Evolutionary conservation across 23 red algal species (phyloP).

Genomic region (Porphyridium purpureum): DNA sequence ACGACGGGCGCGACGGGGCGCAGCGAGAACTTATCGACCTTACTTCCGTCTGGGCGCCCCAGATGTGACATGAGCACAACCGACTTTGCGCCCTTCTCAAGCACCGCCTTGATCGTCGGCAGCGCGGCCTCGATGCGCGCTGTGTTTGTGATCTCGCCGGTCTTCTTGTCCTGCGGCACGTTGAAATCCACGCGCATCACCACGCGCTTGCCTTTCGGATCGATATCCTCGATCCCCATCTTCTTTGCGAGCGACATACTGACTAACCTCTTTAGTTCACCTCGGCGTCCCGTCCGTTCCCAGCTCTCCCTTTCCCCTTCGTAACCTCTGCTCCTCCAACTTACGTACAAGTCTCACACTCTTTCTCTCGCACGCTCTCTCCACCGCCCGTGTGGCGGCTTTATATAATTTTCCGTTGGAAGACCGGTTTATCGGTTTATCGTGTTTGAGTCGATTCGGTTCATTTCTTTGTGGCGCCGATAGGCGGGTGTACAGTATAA

Average conservation of each 20-base stretch:
- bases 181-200: conserved; percentile 92
- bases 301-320: no score
- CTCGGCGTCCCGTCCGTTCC: no score
- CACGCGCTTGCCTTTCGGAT: conserved; percentile 65
- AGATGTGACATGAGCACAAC: conserved; percentile 83
- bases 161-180: conserved; percentile 89
- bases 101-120: conserved; percentile 60
- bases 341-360: no score
- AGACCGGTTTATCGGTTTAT: no score
- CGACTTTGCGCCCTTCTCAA: conserved; percentile 47
- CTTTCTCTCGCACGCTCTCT: no score
- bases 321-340: no score
- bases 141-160: conserved; percentile 66
- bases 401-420: no score
- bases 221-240: conserved; percentile 34
- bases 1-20: conserved; percentile 47
- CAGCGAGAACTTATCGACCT: conserved; percentile 52
- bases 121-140: conserved; percentile 75
- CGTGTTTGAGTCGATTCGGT: no score
- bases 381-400: no score
- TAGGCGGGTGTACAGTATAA: no score
- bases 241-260: conserved; percentile 12
- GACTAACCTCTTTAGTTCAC: no score
- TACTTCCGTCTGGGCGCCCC: conserved; percentile 47
- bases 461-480: no score